A percentile compares a stretch with the other conserved stretches of the same genome.
Conservation (phyloP, 2,329 filamentous ascomycete genomes). For the Byssoonygena ceratinophila region DNA sequence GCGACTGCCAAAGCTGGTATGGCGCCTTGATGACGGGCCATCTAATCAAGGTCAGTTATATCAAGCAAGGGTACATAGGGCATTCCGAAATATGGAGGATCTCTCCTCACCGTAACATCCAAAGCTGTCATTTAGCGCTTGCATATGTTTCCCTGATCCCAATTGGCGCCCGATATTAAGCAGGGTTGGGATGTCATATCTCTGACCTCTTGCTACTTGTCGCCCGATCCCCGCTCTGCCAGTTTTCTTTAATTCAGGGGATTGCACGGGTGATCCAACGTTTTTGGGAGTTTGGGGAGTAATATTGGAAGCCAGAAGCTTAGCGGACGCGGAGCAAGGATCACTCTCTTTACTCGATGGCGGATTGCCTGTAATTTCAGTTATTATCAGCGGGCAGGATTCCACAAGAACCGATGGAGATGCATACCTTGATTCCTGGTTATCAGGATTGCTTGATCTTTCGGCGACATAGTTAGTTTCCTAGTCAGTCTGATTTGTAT, state of each 20-base stretch:
- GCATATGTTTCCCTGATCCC: neutral
- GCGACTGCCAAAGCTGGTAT: slow-evolving; percentile 12
- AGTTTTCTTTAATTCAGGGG: neutral
- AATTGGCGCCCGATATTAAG: slow-evolving; percentile 25
- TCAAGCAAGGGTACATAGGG: neutral
- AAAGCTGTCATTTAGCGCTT: neutral
- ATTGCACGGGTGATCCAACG: neutral
- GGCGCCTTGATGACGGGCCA: neutral
- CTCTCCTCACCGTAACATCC: neutral
- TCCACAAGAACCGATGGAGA: neutral
- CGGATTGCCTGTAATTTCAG: neutral
- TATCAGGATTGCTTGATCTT: neutral
- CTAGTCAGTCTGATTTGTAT: neutral
- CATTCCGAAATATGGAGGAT: neutral
- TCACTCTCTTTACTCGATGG: neutral
- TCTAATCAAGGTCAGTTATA: neutral
- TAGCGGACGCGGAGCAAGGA: neutral
- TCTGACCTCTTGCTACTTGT: slow-evolving; percentile 14
- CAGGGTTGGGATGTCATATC: slow-evolving; percentile 32
- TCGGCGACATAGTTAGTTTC: neutral
- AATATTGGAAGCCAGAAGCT: neutral
- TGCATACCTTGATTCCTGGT: neutral
- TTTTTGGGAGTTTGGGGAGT: neutral
- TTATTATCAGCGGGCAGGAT: neutral
- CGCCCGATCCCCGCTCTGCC: neutral